A percentile compares a stretch with the other conserved stretches of the same genome.
phyloP scores from a whole-genome alignment of 1,284 basidiomycete species.

The Malassezia psittaci region DNA sequence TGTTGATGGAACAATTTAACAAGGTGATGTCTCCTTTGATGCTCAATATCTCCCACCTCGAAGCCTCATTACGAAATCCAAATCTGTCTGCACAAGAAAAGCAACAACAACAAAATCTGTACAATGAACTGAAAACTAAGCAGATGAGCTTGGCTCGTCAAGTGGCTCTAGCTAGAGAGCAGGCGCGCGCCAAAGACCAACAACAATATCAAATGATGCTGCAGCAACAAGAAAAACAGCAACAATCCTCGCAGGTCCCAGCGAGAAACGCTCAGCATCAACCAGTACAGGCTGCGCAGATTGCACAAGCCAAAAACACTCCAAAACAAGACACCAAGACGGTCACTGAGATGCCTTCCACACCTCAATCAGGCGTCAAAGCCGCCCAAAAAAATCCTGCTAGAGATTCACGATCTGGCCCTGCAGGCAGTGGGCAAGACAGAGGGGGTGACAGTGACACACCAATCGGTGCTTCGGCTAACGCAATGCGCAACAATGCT shows the following conservation, averaged over 20 bases:
- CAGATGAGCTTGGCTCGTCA: conserved; percentile 34
- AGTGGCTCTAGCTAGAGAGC: conserved; percentile 30
- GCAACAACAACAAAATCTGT: conserved; percentile 29
- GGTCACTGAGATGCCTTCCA: conserved; percentile 3
- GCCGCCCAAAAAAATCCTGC: not conserved
- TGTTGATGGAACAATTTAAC: conserved; percentile 34
- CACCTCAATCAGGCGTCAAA: conserved; percentile 4
- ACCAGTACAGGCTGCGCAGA: conserved; percentile 1
- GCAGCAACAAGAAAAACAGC: conserved; percentile 14
- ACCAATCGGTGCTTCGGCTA: not conserved
- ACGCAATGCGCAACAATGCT: conserved; percentile 2
- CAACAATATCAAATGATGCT: conserved; percentile 20
- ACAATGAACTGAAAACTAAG: conserved; percentile 30
- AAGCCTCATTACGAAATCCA: conserved; percentile 24
- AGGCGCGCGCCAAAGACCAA: conserved; percentile 28
- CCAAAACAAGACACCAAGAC: not conserved
- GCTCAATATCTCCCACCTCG: conserved; percentile 30
- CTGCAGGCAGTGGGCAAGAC: not conserved
- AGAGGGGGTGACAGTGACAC: not conserved
- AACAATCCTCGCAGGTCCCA: not conserved
- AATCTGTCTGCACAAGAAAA: conserved; percentile 30
- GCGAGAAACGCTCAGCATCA: not conserved
- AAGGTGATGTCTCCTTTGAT: conserved; percentile 29
- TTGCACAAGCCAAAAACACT: not conserved
- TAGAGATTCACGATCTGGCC: conserved; percentile 12